Conservation (phyloP, 345 rosid genomes). For the Dimocarpus longan region DNA sequence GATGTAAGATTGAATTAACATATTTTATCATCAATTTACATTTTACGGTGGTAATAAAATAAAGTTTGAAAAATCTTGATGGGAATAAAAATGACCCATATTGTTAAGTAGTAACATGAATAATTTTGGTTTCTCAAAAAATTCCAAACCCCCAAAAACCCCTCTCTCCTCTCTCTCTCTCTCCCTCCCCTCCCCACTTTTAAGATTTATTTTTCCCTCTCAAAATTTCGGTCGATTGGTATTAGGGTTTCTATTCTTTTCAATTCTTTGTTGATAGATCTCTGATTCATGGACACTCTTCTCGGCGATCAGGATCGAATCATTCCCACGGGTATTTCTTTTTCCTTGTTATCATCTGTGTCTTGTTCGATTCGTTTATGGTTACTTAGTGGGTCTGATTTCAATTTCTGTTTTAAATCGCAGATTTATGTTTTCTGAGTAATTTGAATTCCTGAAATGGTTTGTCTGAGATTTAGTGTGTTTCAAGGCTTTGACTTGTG, state of each 20-base stretch:
- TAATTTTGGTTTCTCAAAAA: neutral
- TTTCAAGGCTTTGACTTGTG: neutral
- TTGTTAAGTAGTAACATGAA: no score
- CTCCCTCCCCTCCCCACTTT: neutral
- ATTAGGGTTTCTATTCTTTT: neutral
- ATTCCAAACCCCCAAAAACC: conserved; percentile 14
- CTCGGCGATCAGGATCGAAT: conserved; percentile 32
- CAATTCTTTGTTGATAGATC: conserved; percentile 1
- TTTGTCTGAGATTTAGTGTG: neutral
- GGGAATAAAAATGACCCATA: no score
- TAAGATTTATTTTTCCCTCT: conserved; percentile 22
- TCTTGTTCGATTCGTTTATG: neutral
- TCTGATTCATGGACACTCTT: conserved; percentile 15
- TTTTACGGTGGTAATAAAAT: no score
- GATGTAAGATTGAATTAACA: no score
- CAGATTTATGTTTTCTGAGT: neutral
- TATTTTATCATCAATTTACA: no score
- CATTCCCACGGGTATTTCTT: conserved; percentile 38
- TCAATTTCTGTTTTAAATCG: neutral
- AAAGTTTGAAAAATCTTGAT: no score
- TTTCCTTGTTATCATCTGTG: neutral
- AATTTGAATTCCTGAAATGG: neutral
- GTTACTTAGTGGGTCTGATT: neutral
- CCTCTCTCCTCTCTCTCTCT: neutral
- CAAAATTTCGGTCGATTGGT: conserved; percentile 7